Evolutionary conservation across 2,329 filamentous ascomycete species (phyloP).

Genomic region (Scortechinia acanthostroma): DNA sequence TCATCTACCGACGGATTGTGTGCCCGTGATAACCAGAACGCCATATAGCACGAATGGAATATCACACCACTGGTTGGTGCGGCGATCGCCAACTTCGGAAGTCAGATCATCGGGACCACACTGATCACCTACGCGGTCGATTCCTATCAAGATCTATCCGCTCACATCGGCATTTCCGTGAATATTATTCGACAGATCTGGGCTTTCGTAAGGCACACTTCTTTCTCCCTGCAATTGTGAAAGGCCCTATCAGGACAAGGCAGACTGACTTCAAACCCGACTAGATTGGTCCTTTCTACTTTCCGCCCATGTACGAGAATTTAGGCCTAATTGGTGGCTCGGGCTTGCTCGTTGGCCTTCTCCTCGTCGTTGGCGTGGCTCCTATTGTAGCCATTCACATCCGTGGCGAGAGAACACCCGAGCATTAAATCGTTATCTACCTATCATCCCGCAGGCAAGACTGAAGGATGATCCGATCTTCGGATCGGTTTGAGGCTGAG

Average conservation of each 20-base stretch:
- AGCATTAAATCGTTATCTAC: too few species aligned
- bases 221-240: too few species aligned
- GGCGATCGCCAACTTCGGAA: slow-evolving; percentile 3
- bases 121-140: slow-evolving; percentile 3
- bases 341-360: slow-evolving; percentile 1
- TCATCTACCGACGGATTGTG: too few species aligned
- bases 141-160: not conserved
- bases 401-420: too few species aligned
- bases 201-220: slow-evolving; percentile 2
- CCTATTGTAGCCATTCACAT: not conserved
- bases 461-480: too few species aligned
- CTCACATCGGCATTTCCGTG: slow-evolving; percentile 1
- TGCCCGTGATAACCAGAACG: too few species aligned
- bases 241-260: not conserved
- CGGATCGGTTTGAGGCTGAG: too few species aligned
- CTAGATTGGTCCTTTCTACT: slow-evolving; percentile 5
- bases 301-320: not conserved
- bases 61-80: slow-evolving; percentile 3
- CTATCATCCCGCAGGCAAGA: too few species aligned
- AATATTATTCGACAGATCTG: slow-evolving; percentile 2
- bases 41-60: not conserved
- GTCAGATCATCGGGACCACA: slow-evolving; percentile 4
- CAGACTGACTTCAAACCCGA: not conserved
- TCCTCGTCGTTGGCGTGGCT: not conserved
- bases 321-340: not conserved